Percentiles rank a stretch among this genome's conserved stretches.
phyloP scores from a whole-genome alignment of 2,329 filamentous ascomycete species.

The Metarhizium anisopliae region DNA sequence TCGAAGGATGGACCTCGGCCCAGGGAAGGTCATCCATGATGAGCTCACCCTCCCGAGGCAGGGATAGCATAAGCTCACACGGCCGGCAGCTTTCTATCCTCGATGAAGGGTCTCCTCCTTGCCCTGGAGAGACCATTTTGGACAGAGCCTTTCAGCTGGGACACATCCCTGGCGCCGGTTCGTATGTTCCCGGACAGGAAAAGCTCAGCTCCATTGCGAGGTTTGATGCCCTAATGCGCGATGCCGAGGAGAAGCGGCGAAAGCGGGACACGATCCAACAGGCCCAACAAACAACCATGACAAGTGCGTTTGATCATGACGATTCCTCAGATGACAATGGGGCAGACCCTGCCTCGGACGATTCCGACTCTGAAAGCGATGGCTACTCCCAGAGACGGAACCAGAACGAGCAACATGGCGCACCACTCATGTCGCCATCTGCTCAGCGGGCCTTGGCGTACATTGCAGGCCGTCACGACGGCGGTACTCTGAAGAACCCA shows the following conservation, averaged over 20 bases:
- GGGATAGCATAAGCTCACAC: slow-evolving; percentile 46
- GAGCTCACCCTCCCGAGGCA: slow-evolving; percentile 45
- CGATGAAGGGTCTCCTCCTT: slow-evolving; percentile 41
- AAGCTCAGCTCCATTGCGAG: slow-evolving; percentile 56
- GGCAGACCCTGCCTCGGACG: slow-evolving; percentile 26
- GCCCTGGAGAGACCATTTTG: slow-evolving; percentile 55
- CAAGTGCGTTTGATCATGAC: slow-evolving; percentile 43
- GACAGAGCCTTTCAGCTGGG: slow-evolving; percentile 57
- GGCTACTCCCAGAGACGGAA: slow-evolving; percentile 24
- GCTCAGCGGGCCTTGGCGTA: slow-evolving; percentile 43
- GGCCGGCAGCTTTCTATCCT: slow-evolving; percentile 27
- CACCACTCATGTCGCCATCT: slow-evolving; percentile 31
- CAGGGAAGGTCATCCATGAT: slow-evolving; percentile 50
- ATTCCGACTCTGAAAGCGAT: slow-evolving; percentile 32
- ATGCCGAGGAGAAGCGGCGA: slow-evolving; percentile 43
- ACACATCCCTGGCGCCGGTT: slow-evolving; percentile 52
- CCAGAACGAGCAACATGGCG: slow-evolving; percentile 11
- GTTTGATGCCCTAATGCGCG: slow-evolving; percentile 57
- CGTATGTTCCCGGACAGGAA: slow-evolving; percentile 46
- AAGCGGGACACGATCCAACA: slow-evolving; percentile 27
- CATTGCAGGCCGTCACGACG: slow-evolving; percentile 34
- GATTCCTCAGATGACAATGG: slow-evolving; percentile 34
- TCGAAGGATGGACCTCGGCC: slow-evolving; percentile 52
- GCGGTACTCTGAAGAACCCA: slow-evolving; percentile 13
- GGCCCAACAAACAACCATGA: slow-evolving; percentile 25